Evolutionary conservation across 108 stramenopile species (phyloP).

Genomic region (Stephanodiscus minutulus): DNA sequence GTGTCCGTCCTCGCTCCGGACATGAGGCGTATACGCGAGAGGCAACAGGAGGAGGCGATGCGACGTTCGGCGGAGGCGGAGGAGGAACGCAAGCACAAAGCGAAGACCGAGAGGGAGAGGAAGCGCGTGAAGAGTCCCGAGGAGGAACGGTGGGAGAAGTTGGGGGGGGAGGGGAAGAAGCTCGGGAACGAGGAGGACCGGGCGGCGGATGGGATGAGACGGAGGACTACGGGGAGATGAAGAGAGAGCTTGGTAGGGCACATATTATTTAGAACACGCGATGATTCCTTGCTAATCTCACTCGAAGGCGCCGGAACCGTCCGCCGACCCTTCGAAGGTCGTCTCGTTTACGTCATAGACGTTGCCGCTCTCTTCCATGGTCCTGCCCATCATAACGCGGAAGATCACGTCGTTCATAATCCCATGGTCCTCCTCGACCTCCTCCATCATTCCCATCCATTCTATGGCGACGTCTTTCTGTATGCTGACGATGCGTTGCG

Average conservation of each 20-base stretch:
- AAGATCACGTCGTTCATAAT: constrained; percentile 31
- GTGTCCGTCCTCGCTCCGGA: constrained; percentile 46
- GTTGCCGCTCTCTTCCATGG: constrained; percentile 23
- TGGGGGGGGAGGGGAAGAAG: constrained; percentile 35
- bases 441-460: constrained; percentile 66
- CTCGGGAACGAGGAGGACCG: constrained; percentile 18
- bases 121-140: constrained; percentile 53
- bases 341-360: background rate
- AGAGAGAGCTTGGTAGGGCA: too few species aligned
- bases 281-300: too few species aligned
- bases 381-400: constrained; percentile 39
- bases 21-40: constrained; percentile 49
- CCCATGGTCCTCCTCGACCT: constrained; percentile 62
- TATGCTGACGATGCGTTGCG: constrained; percentile 66
- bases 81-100: constrained; percentile 28
- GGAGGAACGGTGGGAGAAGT: constrained; percentile 51
- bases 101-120: constrained; percentile 24
- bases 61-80: constrained; percentile 31
- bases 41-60: constrained; percentile 28
- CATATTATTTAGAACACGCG: too few species aligned
- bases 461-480: constrained; percentile 62
- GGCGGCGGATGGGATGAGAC: too few species aligned
- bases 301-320: too few species aligned
- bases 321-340: too few species aligned
- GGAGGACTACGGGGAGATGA: too few species aligned